Percentiles rank a stretch among this genome's conserved stretches.
Evolutionary conservation across 495 filamentous ascomycete species (phyloP).

Genomic region (Neurospora sp.): DNA sequence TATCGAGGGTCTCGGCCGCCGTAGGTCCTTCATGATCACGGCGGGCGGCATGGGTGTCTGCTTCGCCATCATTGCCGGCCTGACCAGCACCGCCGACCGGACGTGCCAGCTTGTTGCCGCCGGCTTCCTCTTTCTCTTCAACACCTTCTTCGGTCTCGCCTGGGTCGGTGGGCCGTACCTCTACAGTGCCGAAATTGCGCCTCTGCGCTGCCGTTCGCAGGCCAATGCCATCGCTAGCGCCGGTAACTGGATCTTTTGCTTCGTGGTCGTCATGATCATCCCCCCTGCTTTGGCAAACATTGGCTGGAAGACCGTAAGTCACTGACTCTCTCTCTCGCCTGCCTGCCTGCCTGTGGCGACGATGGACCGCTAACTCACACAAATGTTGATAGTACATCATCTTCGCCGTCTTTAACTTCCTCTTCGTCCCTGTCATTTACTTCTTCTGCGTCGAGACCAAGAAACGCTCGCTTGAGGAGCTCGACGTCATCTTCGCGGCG

Average conservation of each 20-base stretch:
- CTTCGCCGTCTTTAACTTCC: background rate
- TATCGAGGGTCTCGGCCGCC: slow-evolving; percentile 20
- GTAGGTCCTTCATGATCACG: slow-evolving; percentile 3
- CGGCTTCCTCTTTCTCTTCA: background rate
- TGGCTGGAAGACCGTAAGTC: background rate
- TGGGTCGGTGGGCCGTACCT: background rate
- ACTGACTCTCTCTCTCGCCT: too few species aligned
- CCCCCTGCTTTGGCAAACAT: background rate
- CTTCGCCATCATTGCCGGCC: background rate
- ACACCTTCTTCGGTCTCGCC: background rate
- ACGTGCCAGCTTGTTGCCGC: background rate
- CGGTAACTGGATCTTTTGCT: background rate
- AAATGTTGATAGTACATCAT: background rate
- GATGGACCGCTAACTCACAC: background rate
- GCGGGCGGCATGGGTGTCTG: background rate
- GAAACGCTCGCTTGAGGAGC: background rate
- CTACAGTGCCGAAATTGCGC: background rate
- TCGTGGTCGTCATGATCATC: background rate
- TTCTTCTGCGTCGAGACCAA: background rate
- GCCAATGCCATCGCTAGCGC: background rate
- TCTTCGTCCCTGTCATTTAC: background rate
- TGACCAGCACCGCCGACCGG: background rate
- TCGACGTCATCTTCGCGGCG: background rate
- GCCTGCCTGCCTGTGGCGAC: too few species aligned
- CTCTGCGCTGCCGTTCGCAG: background rate